phyloP scores from a whole-genome alignment of 176 grass and related monocot species.

The Phragmites australis region DNA sequence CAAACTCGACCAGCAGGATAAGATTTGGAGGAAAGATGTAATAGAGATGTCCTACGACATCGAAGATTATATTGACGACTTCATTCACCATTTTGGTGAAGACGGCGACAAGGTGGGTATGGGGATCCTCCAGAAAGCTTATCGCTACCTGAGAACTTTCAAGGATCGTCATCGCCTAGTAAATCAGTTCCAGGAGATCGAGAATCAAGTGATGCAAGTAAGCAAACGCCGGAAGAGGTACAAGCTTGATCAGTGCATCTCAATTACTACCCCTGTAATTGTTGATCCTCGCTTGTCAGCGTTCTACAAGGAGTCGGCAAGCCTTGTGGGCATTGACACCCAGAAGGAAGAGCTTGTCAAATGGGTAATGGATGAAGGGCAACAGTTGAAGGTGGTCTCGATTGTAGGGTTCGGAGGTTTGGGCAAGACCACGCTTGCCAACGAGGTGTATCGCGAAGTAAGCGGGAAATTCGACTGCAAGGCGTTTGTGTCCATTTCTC shows the following conservation, averaged over 20 bases:
- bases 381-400: not conserved
- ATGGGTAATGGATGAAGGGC: not conserved
- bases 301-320: not conserved
- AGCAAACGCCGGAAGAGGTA: not conserved
- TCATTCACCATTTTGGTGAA: not conserved
- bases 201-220: not conserved
- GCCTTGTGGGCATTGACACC: not conserved
- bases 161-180: not conserved
- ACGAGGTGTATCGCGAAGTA: not conserved
- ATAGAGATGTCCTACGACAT: constrained; percentile 10
- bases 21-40: not conserved
- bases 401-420: constrained; percentile 18
- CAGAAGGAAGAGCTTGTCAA: not conserved
- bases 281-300: not conserved
- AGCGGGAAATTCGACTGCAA: not conserved
- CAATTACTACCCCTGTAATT: not conserved
- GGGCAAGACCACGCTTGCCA: constrained; percentile 14
- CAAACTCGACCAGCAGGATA: not conserved
- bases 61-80: not conserved
- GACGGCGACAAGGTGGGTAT: not conserved
- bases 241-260: not conserved
- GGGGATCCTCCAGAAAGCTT: not conserved
- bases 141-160: not conserved
- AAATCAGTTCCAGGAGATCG: not conserved
- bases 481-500: not conserved